Conservation (phyloP, 805 yeast species). For the Zygosaccharomyces kombuchaensis region DNA sequence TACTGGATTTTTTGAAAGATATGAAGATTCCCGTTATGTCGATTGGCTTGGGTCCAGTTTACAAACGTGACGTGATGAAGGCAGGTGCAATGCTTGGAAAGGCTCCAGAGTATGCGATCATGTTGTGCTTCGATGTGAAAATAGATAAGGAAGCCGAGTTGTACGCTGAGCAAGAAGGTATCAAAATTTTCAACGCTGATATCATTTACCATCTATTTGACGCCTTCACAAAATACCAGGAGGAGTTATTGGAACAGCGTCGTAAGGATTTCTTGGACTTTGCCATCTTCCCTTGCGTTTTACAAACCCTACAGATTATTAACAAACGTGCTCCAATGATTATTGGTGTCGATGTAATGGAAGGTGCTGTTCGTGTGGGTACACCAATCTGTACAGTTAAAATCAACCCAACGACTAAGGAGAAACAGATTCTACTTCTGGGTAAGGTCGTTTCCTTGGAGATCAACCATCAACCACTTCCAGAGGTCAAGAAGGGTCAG, state of each 20-base stretch:
- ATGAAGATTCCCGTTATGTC: conserved; percentile 99
- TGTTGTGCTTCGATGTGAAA: conserved; percentile 97
- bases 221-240: conserved; percentile 88
- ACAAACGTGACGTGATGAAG: conserved; percentile 96
- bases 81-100: conserved; percentile 95
- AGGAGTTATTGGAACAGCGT: conserved; percentile 79
- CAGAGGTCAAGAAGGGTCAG: conserved; percentile 84
- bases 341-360: conserved; percentile 95
- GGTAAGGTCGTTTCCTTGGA: conserved; percentile 93
- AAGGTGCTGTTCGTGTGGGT: conserved; percentile 84
- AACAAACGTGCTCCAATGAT: conserved; percentile 99
- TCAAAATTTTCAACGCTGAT: conserved; percentile 92
- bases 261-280: conserved; percentile 82
- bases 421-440: conserved; percentile 57
- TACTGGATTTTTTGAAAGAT: conserved; percentile 92
- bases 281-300: conserved; percentile 93
- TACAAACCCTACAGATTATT: conserved; percentile 91
- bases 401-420: conserved; percentile 78
- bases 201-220: conserved; percentile 96
- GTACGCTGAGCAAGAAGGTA: conserved; percentile 89
- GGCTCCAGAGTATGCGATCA: conserved; percentile 93
- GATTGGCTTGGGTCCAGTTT: conserved; percentile 96
- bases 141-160: conserved; percentile 98
- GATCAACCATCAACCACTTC: conserved; percentile 85
- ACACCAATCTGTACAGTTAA: conserved; percentile 96